phyloP scores from a whole-genome alignment of 257 asterid species.

The Lantana camara region DNA sequence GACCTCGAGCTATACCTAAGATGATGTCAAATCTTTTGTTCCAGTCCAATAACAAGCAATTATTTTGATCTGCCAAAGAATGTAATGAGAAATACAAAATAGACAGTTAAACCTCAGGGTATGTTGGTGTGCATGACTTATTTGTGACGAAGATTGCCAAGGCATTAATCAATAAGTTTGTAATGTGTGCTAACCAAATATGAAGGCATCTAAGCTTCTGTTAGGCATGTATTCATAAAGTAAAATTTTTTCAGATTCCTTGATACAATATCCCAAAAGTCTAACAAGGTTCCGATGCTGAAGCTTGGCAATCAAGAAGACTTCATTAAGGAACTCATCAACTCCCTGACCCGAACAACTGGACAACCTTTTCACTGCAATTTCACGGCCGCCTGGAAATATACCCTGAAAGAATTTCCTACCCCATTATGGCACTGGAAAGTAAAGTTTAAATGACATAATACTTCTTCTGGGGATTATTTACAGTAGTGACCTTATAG shows the following conservation, averaged over 20 bases:
- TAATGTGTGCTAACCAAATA: constrained; percentile 40
- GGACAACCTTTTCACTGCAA: constrained; percentile 54
- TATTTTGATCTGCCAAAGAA: constrained; percentile 28
- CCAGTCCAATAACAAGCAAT: constrained; percentile 36
- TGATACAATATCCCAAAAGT: constrained; percentile 49
- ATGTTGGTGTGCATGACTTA: too few species aligned
- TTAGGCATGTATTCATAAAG: constrained; percentile 52
- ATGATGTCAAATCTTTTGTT: constrained; percentile 37
- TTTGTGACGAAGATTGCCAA: background rate
- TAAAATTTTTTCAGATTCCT: constrained; percentile 40
- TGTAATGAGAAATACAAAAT: background rate
- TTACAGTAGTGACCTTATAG: constrained; percentile 39
- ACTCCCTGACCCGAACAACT: constrained; percentile 43
- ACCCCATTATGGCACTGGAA: background rate
- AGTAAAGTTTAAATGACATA: background rate
- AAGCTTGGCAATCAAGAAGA: constrained; percentile 45
- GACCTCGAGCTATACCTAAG: constrained; percentile 46
- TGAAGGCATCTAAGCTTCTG: constrained; percentile 45
- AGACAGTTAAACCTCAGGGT: background rate
- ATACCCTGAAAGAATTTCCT: constrained; percentile 34
- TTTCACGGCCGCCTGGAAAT: constrained; percentile 38
- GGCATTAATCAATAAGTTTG: background rate
- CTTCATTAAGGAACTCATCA: constrained; percentile 49
- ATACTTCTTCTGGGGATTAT: background rate
- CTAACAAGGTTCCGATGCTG: constrained; percentile 53